These are phyloP conservation scores for Zygoascus bituminiphila DNA, from an alignment of 805 yeast genomes.

Conservation along the genomic window DNA sequence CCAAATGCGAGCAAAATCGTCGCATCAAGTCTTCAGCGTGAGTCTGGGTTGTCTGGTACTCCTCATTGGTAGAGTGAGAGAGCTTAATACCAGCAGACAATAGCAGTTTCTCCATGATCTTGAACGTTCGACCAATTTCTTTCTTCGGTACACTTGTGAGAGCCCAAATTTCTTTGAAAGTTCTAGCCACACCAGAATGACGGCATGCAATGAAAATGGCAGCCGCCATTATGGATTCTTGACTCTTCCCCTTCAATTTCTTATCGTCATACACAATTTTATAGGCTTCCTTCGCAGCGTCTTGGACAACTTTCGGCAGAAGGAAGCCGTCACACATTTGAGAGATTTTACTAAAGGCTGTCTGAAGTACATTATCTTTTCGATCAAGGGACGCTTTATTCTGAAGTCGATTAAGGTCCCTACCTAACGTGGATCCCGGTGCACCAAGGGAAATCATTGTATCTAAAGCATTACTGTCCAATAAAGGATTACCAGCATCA, in stretches of 20 bases:
- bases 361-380: conserved; percentile 77
- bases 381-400: conserved; percentile 76
- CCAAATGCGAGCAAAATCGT: conserved; percentile 92
- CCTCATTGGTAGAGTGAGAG: conserved; percentile 34
- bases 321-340: conserved; percentile 97
- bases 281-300: conserved; percentile 95
- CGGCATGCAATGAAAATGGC: conserved; percentile 92
- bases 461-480: conserved; percentile 85
- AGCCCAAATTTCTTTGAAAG: conserved; percentile 93
- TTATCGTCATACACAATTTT: conserved; percentile 84
- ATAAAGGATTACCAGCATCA: conserved; percentile 86
- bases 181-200: conserved; percentile 86
- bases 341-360: conserved; percentile 84
- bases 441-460: conserved; percentile 86
- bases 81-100: conserved; percentile 29
- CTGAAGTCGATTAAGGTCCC: conserved; percentile 87
- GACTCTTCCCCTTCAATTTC: conserved; percentile 79
- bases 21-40: conserved; percentile 91
- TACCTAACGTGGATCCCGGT: conserved; percentile 76
- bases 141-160: conserved; percentile 87
- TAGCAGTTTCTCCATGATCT: conserved; percentile 66
- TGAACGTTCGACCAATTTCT: conserved; percentile 88
- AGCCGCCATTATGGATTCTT: conserved; percentile 93
- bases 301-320: conserved; percentile 89
- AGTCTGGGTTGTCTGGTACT: conserved; percentile 68